Conservation (phyloP, 2,329 filamentous ascomycete species). For the Penicillium olsonii region DNA sequence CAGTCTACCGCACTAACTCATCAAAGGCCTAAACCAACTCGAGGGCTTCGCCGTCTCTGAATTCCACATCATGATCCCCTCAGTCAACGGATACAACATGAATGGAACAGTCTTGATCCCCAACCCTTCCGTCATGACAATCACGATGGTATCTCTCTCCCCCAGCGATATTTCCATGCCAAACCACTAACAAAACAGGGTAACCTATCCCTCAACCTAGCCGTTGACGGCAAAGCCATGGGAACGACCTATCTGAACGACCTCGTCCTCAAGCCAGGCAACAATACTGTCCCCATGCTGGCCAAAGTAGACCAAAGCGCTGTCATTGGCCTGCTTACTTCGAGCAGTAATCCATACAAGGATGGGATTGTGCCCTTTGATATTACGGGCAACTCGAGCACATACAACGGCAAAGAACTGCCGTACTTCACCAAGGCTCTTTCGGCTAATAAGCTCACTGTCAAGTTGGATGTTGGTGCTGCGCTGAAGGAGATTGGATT, state of each 20-base stretch:
- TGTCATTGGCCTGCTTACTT: slow-evolving; percentile 31
- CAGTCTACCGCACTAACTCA: neutral
- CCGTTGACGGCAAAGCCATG: slow-evolving; percentile 49
- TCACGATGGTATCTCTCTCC: slow-evolving; percentile 47
- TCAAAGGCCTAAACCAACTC: slow-evolving; percentile 60
- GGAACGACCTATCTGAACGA: slow-evolving; percentile 54
- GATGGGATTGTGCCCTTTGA: slow-evolving; percentile 54
- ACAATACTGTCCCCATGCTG: slow-evolving; percentile 54
- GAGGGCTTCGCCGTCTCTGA: slow-evolving; percentile 53
- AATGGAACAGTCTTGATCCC: slow-evolving; percentile 58
- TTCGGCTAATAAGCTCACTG: slow-evolving; percentile 45
- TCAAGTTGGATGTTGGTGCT: slow-evolving; percentile 48
- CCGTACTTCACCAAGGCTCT: slow-evolving; percentile 58
- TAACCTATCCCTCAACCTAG: slow-evolving; percentile 58
- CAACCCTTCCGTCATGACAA: slow-evolving; percentile 60
- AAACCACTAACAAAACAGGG: slow-evolving; percentile 37
- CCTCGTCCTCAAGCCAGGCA: slow-evolving; percentile 56
- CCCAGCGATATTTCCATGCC: neutral
- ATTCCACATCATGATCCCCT: slow-evolving; percentile 47
- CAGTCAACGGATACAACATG: slow-evolving; percentile 54
- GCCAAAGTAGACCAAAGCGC: slow-evolving; percentile 49
- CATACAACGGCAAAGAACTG: slow-evolving; percentile 52
- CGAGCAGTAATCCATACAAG: slow-evolving; percentile 38
- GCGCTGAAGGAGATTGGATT: slow-evolving; percentile 30
- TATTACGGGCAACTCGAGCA: slow-evolving; percentile 52